Base-by-base conservation (phyloP, 257 asterid genomes). In the Voacanga thouarsii region DNA sequence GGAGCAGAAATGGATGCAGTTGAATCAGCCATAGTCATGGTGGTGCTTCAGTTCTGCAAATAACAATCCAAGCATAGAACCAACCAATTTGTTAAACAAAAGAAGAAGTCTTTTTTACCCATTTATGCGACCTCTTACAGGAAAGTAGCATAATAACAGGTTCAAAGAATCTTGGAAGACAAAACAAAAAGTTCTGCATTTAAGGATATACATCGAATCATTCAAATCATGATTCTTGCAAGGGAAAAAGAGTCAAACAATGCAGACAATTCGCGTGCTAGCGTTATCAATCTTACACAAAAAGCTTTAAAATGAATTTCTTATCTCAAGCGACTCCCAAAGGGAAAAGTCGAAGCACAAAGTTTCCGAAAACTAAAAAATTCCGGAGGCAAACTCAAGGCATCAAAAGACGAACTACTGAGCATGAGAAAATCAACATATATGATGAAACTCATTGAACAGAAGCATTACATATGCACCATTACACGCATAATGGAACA, bases 1-100 rank as follows among this genome's bases (percentile, higher is more conserved):
- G 78, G 78, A 53, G 73, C 43, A 21, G 59, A n/a, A 49, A 44
- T 73, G 49, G 69, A 19, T 28, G 45, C 75, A 26, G 28, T 60
- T 47, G 85, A 73, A 45, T 16, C 75, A 11, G 51, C 80, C 2
- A 6, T 14, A 57, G 51, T 72, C 85, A 82, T 82, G 68, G 53
- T 3, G 12, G 68, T 68, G 65, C 30, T 21, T 57, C 50, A 19
- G 6, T 15, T 61, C 66, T 47, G 39, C 23, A 7, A 66, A 41
- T 11, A 43, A 15, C 43, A 26, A 30, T 5, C 11, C 1, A 39
- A 55, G 11, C n/a, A 37, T 21, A 55, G 7, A 69, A 24, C 3
- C 30, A 24, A 15, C 9, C 26, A 74, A 43, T 49, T 30, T 61
- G 57, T 69, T 49, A 1, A 7, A 37, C 37, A 33, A 26, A 3